Base-by-base conservation (phyloP, 192 early-diverging fungal genomes). In the Rhizophagus clarus region DNA sequence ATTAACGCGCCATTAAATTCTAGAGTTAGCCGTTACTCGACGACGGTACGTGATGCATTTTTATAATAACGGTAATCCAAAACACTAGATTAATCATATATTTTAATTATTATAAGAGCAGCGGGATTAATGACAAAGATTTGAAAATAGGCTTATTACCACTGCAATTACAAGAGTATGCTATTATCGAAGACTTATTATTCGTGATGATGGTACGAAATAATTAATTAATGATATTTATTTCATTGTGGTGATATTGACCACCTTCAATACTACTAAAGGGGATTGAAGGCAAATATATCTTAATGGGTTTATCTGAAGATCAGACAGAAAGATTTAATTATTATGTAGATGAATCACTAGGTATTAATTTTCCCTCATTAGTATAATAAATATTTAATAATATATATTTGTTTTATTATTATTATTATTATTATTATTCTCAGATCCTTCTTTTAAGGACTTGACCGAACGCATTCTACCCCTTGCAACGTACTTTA, bases 111-210 rank as follows among this genome's bases (percentile, higher is more conserved):
- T n/a, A 26, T 68, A 68, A 31, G 68, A 70, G 22, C 29, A 70
- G 68, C 67, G 67, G 15, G 71, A 72, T 37, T 17, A 15, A 49
- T 51, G 71, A 72, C 1, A 72, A 72, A 15, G 71, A 72, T 28
- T 45, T 63, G 61, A 86, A 64, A 40, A 74, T 78, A 56, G 90
- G 85, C 37, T 45, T 80, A 0, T 83, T 91, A 74, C 85, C 85
- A 34, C 34, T 83, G 0, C 86, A 88, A 28, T 82, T 90, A 68
- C 96, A 97, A 82, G 96, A 97, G 83, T 90, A 89, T 81, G 87
- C 90, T 11, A 88, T 97, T 31, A 92, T 99, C 29, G 94, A 99
- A 73, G 97, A 99, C 83, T 81, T 97, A 0, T 83, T 99, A 68
- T 97, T 93, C 79, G 91, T 95, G 20, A 85, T 97, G 82, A 90